Evolutionary conservation across 371 early-diverging fungal genomes (phyloP), one percentile per base, ranked within the genome.

Genomic region (Choanephora cucurbitarum): DNA sequence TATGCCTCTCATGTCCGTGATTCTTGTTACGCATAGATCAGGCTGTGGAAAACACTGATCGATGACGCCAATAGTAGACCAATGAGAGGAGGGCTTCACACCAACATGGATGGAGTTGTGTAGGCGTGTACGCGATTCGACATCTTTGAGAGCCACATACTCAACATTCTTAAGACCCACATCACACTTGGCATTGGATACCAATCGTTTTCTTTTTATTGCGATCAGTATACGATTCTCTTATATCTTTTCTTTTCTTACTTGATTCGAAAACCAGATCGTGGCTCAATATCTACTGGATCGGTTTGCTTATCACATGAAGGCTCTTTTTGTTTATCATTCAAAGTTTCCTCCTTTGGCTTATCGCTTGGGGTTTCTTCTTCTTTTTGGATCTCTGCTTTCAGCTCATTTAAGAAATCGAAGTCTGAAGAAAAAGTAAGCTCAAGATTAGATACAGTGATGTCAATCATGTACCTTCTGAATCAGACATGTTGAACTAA

Each of bases 31-130:
- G 22, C 56, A 53, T 6, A 71, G 61, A 19, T 66, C 55, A 31
- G 52, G 47, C 1, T 48, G 32, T 43, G 31, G 45, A 18, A 49
- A 17, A n/a, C 48, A 52, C 10, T 67, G 64, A 22, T 77, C 73
- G 0, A 77, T 53, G 1, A 77, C 57, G 3, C 73, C 77, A 17
- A 66, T 62, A 0, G 77, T 73, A 1, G 64, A 52, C 77, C 77
- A 77, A 32, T 73, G 44, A 4, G 57, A 22, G 2, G 64, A 61
- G 9, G 73, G 77, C 39, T 67, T 69, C 0, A 49, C 41, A 2
- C 70, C 72, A 8, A 77, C 57, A 32, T 55, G 55, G 17, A 70
- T 73, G 6, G 73, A 66, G 23, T 58, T 45, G 11, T 46, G 58
- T 8, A 41, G 28, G 17, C 24, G 22, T 18, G 52, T 57, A n/a